Evolutionary conservation across 1,139 yeast genomes (phyloP).

Genomic region (Yamadazyma taylorii): DNA sequence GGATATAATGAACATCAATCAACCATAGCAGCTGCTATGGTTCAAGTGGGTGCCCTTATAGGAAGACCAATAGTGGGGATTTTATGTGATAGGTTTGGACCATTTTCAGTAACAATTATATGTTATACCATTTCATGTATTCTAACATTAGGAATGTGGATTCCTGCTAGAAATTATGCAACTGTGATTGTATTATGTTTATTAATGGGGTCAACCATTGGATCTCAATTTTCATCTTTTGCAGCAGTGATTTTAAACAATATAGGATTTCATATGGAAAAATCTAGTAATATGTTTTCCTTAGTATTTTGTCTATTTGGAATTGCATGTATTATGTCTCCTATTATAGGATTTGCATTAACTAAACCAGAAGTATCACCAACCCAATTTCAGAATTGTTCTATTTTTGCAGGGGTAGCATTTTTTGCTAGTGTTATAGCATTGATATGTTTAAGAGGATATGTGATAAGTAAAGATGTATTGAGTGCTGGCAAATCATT

Average conservation of each 20-base stretch:
- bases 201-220: conserved; percentile 18
- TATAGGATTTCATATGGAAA: conserved; percentile 34
- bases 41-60: conserved; percentile 40
- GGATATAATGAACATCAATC: conserved; percentile 34
- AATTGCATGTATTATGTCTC: conserved; percentile 39
- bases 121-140: conserved; percentile 36
- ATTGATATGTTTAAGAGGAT: conserved; percentile 39
- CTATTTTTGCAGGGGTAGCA: conserved; percentile 46
- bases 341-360: conserved; percentile 41
- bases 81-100: conserved; percentile 46
- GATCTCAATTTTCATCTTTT: conserved; percentile 13
- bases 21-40: conserved; percentile 52
- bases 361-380: conserved; percentile 20
- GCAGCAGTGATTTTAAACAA: conserved; percentile 22
- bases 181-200: conserved; percentile 33
- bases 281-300: conserved; percentile 41
- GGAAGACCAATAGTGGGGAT: conserved; percentile 49
- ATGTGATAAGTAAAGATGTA: conserved; percentile 28
- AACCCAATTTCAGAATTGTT: conserved; percentile 40
- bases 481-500: neutral
- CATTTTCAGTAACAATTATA: conserved; percentile 40
- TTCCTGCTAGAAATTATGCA: conserved; percentile 55
- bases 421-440: conserved; percentile 36
- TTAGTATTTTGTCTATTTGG: conserved; percentile 44
- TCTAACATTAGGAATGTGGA: conserved; percentile 57